These are phyloP conservation scores for Gloeostereum incarnatum DNA, from an alignment of 768 basidiomycete genomes.

Conservation along the genomic window DNA sequence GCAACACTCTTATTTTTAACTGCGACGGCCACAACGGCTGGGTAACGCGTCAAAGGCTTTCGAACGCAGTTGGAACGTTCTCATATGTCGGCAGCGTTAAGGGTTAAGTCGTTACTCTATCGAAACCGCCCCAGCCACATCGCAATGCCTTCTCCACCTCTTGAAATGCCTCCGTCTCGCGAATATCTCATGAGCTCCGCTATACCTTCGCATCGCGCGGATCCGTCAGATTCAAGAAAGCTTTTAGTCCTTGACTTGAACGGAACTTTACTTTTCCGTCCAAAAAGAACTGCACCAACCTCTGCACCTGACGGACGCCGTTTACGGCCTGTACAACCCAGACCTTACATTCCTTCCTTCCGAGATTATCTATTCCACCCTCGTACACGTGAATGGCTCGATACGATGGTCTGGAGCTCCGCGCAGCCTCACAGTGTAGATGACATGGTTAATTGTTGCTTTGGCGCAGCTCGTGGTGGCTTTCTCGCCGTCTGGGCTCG, in stretches of 20 bases:
- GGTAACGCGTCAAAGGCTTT: no score
- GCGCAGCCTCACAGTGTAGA: constrained; percentile 74
- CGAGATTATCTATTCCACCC: constrained; percentile 53
- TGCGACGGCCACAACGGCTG: no score
- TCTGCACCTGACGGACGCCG: neutral
- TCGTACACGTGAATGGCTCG: constrained; percentile 55
- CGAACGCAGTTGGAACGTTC: no score
- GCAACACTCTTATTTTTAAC: no score
- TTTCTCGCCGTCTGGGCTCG: constrained; percentile 40
- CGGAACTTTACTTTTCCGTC: constrained; percentile 61
- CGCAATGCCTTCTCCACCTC: no score
- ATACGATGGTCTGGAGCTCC: constrained; percentile 86
- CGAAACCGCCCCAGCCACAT: no score
- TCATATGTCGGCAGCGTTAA: no score
- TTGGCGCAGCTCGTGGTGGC: constrained; percentile 23
- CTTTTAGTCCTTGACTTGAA: constrained; percentile 71
- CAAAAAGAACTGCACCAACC: constrained; percentile 12
- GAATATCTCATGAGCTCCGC: no score
- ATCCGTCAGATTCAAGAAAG: constrained; percentile 34
- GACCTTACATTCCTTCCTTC: constrained; percentile 62
- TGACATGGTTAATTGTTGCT: constrained; percentile 63
- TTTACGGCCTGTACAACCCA: constrained; percentile 32
- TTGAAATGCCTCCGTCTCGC: no score
- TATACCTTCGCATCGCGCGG: no score
- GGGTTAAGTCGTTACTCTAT: no score